Conservation (phyloP, 768 basidiomycete genomes). For the Vararia minispora region DNA sequence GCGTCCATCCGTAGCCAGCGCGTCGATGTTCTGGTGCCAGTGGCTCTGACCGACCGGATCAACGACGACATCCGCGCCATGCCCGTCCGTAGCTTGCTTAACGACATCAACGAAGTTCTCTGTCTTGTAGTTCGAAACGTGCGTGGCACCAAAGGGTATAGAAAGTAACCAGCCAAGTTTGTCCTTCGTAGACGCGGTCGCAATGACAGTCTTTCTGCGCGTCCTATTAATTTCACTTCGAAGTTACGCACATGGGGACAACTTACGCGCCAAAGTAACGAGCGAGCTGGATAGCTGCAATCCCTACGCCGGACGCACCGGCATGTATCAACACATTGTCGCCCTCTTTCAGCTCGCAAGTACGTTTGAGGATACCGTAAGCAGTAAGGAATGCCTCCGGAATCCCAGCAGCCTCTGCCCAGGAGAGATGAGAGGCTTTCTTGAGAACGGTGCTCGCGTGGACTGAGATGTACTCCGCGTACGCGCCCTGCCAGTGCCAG, state of each 20-base stretch:
- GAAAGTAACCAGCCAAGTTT: constrained; percentile 71
- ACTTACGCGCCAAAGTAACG: constrained; percentile 64
- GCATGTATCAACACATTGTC: constrained; percentile 84
- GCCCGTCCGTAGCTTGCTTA: constrained; percentile 51
- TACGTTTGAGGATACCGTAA: constrained; percentile 17
- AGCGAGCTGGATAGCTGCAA: constrained; percentile 83
- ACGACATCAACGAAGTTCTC: constrained; percentile 70
- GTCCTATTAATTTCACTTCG: constrained; percentile 4
- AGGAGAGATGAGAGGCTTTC: constrained; percentile 69
- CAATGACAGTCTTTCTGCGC: constrained; percentile 55
- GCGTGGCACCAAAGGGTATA: constrained; percentile 58
- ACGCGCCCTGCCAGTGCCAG: constrained; percentile 57
- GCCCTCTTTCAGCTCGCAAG: constrained; percentile 40
- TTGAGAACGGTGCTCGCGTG: constrained; percentile 52
- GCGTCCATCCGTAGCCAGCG: constrained; percentile 58
- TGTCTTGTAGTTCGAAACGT: constrained; percentile 77
- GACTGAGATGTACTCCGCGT: constrained; percentile 76
- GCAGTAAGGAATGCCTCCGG: constrained; percentile 88
- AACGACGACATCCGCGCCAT: constrained; percentile 75
- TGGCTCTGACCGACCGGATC: constrained; percentile 77
- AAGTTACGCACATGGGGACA: no score
- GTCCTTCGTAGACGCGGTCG: constrained; percentile 76
- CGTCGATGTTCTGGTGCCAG: constrained; percentile 62
- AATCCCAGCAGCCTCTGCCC: constrained; percentile 78
- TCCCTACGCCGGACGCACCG: constrained; percentile 82